A percentile compares a stretch with the other conserved stretches of the same genome.
Conservation (phyloP, 306 rosid species). For the Trichosanthes cucumerina region DNA sequence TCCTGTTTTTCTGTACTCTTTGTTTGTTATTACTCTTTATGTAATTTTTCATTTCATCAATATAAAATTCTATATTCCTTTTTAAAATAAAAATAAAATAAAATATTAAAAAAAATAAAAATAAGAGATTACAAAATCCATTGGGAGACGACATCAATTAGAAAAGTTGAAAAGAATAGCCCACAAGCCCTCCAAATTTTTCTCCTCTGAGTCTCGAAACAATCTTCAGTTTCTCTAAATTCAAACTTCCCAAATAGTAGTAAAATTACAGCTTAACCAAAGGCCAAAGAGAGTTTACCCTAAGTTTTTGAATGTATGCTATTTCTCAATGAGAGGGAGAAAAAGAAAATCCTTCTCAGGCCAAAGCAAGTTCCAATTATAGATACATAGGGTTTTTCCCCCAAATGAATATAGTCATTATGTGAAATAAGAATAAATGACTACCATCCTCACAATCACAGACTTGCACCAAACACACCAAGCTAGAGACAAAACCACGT, state of each 20-base stretch:
- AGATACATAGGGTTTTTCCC: not conserved
- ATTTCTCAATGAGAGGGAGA: not conserved
- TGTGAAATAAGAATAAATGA: not conserved
- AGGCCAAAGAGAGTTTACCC: too few relatives aligned
- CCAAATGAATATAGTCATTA: not conserved
- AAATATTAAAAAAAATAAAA: too few relatives aligned
- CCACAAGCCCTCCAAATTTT: not conserved
- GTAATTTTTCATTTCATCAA: too few relatives aligned
- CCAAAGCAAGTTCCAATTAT: not conserved
- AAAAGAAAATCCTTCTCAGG: not conserved
- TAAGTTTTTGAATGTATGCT: too few relatives aligned
- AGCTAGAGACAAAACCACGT: not conserved
- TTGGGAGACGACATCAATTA: not conserved
- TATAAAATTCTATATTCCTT: too few relatives aligned
- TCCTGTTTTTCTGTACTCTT: too few relatives aligned
- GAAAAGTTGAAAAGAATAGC: not conserved
- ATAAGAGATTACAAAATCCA: not conserved
- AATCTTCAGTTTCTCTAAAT: not conserved
- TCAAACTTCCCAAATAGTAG: not conserved
- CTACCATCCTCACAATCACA: not conserved
- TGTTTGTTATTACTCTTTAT: too few relatives aligned
- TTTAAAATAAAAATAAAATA: too few relatives aligned
- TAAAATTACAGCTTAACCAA: too few relatives aligned
- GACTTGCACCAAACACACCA: not conserved
- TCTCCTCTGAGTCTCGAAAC: not conserved